These are phyloP conservation scores for Rhododendron mucronatum DNA, from an alignment of 148 eudicot genomes.

Conservation along the genomic window DNA sequence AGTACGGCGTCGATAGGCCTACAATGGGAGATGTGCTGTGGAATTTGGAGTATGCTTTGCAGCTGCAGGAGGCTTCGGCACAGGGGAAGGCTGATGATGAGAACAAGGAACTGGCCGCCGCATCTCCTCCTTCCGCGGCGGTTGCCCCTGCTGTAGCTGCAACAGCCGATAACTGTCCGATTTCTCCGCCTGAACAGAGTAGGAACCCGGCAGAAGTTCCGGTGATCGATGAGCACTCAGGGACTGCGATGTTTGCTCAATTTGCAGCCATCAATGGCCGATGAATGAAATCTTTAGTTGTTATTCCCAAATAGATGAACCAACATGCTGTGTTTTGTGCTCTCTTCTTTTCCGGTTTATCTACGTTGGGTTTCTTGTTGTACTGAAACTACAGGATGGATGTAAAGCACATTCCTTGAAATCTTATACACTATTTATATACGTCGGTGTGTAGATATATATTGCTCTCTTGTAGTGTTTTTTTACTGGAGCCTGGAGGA, in stretches of 20 bases:
- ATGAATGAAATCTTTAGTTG: constrained; percentile 13
- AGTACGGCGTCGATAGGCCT: constrained; percentile 85
- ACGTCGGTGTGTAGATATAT: neutral
- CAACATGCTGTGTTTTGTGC: neutral
- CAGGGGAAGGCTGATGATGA: constrained; percentile 32
- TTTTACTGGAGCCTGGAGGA: neutral
- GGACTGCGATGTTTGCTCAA: constrained; percentile 37
- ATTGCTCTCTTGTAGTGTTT: neutral
- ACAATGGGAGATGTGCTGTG: constrained; percentile 92
- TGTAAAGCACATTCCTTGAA: neutral
- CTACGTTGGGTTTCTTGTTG: neutral
- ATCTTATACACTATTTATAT: neutral
- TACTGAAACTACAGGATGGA: neutral
- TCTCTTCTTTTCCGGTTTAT: neutral
- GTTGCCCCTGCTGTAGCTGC: constrained; percentile 3
- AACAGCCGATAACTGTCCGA: constrained; percentile 4
- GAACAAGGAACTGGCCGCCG: neutral
- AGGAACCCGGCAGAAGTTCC: constrained; percentile 20
- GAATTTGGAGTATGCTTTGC: constrained; percentile 82
- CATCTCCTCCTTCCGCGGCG: neutral
- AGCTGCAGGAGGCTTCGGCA: constrained; percentile 59
- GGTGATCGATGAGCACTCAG: constrained; percentile 29
- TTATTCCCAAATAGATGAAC: neutral
- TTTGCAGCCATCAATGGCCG: constrained; percentile 33
- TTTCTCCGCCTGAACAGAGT: constrained; percentile 12